Percentiles rank a stretch among this genome's conserved stretches.
These are phyloP conservation scores for Domatiomyces globalis DNA, from an alignment of 2,329 filamentous ascomycete species.

Conservation along the genomic window DNA sequence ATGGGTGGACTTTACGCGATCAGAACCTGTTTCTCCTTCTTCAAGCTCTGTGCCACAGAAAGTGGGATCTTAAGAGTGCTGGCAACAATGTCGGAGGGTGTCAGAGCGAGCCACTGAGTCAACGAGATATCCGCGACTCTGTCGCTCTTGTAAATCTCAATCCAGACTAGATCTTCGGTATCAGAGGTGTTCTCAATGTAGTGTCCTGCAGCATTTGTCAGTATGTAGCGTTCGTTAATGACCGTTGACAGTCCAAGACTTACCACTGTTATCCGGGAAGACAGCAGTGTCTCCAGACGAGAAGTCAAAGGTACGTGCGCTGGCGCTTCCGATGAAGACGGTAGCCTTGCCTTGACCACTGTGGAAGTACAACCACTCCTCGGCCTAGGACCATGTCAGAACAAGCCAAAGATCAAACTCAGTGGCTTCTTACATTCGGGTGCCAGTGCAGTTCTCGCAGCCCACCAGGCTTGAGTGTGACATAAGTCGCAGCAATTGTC, in stretches of 20 bases:
- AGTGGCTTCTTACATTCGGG: slow-evolving; percentile 40
- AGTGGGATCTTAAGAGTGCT: slow-evolving; percentile 45
- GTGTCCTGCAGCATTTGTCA: slow-evolving; percentile 30
- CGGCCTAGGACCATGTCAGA: slow-evolving; percentile 31
- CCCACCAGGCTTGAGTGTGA: slow-evolving; percentile 48
- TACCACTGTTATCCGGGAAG: slow-evolving; percentile 47
- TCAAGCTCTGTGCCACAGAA: slow-evolving; percentile 41
- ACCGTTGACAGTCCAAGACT: slow-evolving; percentile 10
- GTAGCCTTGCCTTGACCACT: slow-evolving; percentile 47
- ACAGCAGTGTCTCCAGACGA: slow-evolving; percentile 52
- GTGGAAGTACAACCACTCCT: slow-evolving; percentile 61
- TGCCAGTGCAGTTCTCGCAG: slow-evolving; percentile 58
- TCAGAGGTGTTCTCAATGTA: slow-evolving; percentile 56
- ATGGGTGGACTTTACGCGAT: slow-evolving; percentile 18
- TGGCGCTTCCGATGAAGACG: slow-evolving; percentile 48
- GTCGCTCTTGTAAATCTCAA: slow-evolving; percentile 57
- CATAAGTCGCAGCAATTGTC: slow-evolving; percentile 51
- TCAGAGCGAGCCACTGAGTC: slow-evolving; percentile 56
- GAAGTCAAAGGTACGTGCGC: slow-evolving; percentile 54
- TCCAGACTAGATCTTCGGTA: slow-evolving; percentile 50
- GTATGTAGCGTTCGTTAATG: not conserved
- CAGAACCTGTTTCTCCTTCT: slow-evolving; percentile 51
- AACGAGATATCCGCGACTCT: slow-evolving; percentile 52
- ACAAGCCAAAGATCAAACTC: not conserved
- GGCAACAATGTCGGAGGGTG: slow-evolving; percentile 48